Evolutionary conservation across 768 basidiomycete species (phyloP).

Genomic region (Boletellus ananiceps): DNA sequence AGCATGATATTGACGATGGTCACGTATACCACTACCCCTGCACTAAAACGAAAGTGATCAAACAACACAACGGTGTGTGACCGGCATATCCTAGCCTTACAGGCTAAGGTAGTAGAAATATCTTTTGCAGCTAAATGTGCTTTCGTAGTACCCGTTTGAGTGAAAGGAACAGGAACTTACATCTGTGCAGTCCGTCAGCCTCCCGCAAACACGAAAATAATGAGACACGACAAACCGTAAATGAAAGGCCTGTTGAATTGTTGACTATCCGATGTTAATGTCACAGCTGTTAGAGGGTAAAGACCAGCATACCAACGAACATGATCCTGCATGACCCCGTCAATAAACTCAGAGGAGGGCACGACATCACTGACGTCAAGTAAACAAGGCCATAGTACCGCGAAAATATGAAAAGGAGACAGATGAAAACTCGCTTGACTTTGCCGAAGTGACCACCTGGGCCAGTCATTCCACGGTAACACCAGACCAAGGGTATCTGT

Average conservation of each 20-base stretch:
- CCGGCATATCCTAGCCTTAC: constrained; percentile 3
- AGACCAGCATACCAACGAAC: constrained; percentile 12
- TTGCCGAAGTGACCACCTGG: neutral
- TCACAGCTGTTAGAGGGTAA: neutral
- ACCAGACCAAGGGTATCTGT: constrained; percentile 19
- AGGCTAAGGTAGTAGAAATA: constrained; percentile 22
- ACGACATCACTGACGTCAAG: constrained; percentile 9
- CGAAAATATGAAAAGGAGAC: constrained; percentile 17
- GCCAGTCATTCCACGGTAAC: neutral
- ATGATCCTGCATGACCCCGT: constrained; percentile 6
- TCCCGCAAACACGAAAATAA: neutral
- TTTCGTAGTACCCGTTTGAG: neutral
- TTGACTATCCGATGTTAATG: constrained; percentile 13
- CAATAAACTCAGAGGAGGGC: neutral
- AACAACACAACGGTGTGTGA: neutral
- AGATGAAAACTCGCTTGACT: constrained; percentile 10
- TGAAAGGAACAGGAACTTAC: constrained; percentile 7
- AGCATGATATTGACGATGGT: constrained; percentile 21
- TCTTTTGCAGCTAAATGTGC: constrained; percentile 13
- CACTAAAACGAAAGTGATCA: constrained; percentile 5
- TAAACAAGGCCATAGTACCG: constrained; percentile 25
- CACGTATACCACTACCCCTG: constrained; percentile 15
- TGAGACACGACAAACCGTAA: constrained; percentile 7
- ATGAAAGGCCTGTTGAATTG: constrained; percentile 17
- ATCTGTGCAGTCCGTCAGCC: constrained; percentile 9